phyloP scores from a whole-genome alignment of 1,284 basidiomycete genomes.

The Cutaneotrichosporon curvatum region DNA sequence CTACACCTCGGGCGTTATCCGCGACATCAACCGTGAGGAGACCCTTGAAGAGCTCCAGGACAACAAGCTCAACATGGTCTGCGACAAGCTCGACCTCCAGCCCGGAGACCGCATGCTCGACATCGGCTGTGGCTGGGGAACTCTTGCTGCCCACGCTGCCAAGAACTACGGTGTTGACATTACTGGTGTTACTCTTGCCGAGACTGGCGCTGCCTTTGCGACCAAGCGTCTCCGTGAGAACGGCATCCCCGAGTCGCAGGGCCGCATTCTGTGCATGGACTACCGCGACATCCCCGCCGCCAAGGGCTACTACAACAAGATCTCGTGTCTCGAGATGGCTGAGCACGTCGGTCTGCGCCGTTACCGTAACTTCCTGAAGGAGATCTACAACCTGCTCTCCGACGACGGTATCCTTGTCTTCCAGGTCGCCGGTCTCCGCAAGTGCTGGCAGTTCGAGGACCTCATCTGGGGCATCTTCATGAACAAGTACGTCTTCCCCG shows the following conservation, averaged over 20 bases:
- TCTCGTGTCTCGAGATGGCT: conserved; percentile 96
- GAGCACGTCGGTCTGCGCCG: conserved; percentile 97
- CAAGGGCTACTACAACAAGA: conserved; percentile 81
- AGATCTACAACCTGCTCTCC: conserved; percentile 87
- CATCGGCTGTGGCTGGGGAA: conserved; percentile 96
- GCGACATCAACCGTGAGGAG: conserved; percentile 66
- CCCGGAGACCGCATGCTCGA: conserved; percentile 73
- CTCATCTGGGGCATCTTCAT: conserved; percentile 80
- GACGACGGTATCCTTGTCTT: conserved; percentile 92
- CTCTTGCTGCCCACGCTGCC: conserved; percentile 80
- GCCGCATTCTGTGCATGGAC: conserved; percentile 88
- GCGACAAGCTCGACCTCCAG: conserved; percentile 86
- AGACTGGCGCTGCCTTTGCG: conserved; percentile 88
- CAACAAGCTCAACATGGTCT: conserved; percentile 93
- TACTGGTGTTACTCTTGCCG: conserved; percentile 87
- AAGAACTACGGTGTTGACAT: conserved; percentile 96
- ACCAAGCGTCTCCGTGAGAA: conserved; percentile 79
- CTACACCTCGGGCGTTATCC: conserved; percentile 89
- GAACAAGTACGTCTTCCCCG: conserved; percentile 97
- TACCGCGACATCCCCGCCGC: conserved; percentile 84
- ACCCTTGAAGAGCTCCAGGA: conserved; percentile 95
- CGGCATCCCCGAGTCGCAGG: conserved; percentile 66
- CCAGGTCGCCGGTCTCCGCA: conserved; percentile 92
- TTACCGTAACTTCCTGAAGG: conserved; percentile 79
- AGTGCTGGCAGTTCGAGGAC: conserved; percentile 95